These are phyloP conservation scores for Claviceps arundinis DNA, from an alignment of 2,329 filamentous ascomycete genomes.

Conservation along the genomic window DNA sequence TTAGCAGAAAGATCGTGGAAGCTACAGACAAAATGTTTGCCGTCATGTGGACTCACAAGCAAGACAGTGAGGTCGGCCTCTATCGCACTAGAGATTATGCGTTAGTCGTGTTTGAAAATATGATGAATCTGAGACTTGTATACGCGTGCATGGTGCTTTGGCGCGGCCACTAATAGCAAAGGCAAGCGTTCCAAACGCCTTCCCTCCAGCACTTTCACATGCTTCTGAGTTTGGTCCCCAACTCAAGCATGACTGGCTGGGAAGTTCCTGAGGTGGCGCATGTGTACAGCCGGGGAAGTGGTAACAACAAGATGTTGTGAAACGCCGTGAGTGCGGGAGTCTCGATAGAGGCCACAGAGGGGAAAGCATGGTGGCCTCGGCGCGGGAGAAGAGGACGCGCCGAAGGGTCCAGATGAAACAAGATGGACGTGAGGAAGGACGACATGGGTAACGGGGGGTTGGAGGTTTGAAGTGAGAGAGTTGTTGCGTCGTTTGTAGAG, in stretches of 20 bases:
- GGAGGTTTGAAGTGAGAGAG: neutral
- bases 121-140: neutral
- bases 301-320: constrained; percentile 3
- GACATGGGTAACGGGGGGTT: neutral
- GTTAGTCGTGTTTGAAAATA: neutral
- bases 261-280: neutral
- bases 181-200: neutral
- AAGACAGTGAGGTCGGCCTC: constrained; percentile 55
- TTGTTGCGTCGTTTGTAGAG: neutral
- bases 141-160: too few relatives aligned
- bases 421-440: neutral
- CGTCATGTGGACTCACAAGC: constrained; percentile 36
- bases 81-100: constrained; percentile 46
- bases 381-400: too few relatives aligned
- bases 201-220: neutral
- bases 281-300: neutral
- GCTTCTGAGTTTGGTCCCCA: neutral
- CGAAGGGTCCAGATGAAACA: neutral
- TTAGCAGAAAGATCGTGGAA: constrained; percentile 3
- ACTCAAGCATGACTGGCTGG: neutral
- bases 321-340: constrained; percentile 1
- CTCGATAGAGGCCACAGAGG: neutral
- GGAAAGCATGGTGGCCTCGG: neutral
- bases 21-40: neutral
- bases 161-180: neutral